Conservation (phyloP, 345 rosid genomes). For the Balakata baccata region DNA sequence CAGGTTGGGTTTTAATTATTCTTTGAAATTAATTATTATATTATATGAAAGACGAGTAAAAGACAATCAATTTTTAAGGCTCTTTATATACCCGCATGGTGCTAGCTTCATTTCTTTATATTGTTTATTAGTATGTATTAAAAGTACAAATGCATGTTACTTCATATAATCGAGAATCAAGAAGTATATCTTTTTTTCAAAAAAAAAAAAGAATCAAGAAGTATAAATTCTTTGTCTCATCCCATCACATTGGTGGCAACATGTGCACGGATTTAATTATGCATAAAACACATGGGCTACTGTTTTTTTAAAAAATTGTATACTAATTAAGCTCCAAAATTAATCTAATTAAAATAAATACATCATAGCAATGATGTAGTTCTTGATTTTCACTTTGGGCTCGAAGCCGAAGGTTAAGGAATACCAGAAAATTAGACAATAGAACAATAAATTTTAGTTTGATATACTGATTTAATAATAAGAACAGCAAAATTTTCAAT, state of each 20-base stretch:
- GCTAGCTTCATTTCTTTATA: neutral
- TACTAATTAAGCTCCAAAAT: too few species aligned
- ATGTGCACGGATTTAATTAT: neutral
- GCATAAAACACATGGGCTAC: neutral
- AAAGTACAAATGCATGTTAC: slow-evolving; percentile 6
- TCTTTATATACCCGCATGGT: neutral
- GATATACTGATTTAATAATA: too few species aligned
- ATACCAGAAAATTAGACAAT: neutral
- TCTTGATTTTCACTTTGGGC: neutral
- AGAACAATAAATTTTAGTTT: too few species aligned
- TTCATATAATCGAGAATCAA: neutral
- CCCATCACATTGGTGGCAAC: neutral
- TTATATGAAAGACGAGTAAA: neutral
- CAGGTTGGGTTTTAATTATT: neutral
- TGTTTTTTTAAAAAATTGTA: too few species aligned
- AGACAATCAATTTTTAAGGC: neutral
- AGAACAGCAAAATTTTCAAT: too few species aligned
- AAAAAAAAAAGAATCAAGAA: too few species aligned
- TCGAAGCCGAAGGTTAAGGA: neutral
- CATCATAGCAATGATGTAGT: neutral
- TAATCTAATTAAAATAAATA: too few species aligned
- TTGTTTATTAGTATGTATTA: neutral
- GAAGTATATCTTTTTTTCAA: neutral
- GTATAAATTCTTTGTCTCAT: neutral
- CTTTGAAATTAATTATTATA: neutral